phyloP scores from a whole-genome alignment of 257 asterid species.

The Fraxinus excelsior region DNA sequence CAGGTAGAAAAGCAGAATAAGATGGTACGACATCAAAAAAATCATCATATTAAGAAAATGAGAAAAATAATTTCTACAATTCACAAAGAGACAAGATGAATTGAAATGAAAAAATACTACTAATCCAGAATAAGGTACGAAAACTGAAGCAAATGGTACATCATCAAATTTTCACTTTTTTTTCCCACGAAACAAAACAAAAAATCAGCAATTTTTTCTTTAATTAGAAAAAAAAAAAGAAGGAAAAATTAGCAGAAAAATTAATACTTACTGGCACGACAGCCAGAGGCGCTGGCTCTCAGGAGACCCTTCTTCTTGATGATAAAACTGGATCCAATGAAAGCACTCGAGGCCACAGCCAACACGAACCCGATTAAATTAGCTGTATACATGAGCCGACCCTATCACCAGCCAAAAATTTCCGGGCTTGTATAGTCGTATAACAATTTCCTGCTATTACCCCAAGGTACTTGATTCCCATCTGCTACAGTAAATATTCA shows the following conservation, averaged over 20 bases:
- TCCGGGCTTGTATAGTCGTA: conserved; percentile 2
- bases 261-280: conserved; percentile 55
- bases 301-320: conserved; percentile 83
- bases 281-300: conserved; percentile 68
- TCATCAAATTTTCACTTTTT: background rate
- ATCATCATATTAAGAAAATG: background rate
- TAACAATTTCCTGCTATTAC: background rate
- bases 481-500: conserved; percentile 28
- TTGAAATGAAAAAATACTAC: background rate
- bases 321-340: conserved; percentile 84
- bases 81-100: background rate
- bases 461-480: conserved; percentile 39
- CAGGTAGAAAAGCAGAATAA: background rate
- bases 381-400: conserved; percentile 50
- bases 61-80: background rate
- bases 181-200: background rate
- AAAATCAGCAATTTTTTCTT: background rate
- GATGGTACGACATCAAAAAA: background rate
- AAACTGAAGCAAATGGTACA: background rate
- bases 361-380: conserved; percentile 64
- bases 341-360: conserved; percentile 73
- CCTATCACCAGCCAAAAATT: background rate
- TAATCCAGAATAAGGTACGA: background rate
- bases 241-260: background rate
- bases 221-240: background rate